A percentile compares a stretch with the other conserved stretches of the same genome.
Conservation (phyloP, 176 grass and related monocot genomes). For the Saccharum spontaneum region DNA sequence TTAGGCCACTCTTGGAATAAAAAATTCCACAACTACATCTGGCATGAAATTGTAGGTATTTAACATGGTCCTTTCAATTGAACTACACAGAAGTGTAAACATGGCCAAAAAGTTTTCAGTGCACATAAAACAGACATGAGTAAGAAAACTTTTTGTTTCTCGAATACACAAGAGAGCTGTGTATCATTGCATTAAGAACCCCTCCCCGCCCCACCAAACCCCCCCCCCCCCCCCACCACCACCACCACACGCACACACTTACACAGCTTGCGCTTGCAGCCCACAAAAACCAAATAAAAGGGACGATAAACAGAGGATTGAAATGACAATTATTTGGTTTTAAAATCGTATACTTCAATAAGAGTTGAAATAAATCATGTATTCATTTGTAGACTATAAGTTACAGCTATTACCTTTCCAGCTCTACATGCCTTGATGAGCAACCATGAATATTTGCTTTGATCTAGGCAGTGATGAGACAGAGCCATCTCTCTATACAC, state of each 20-base stretch:
- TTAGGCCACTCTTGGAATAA: background rate
- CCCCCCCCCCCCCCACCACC: background rate
- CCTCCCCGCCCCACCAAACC: background rate
- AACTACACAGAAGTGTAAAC: slow-evolving; percentile 12
- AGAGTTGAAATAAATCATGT: background rate
- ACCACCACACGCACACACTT: background rate
- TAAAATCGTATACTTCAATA: background rate
- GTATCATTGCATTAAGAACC: background rate
- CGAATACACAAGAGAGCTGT: background rate
- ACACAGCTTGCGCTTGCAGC: background rate
- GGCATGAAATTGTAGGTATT: slow-evolving; percentile 4
- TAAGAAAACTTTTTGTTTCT: background rate
- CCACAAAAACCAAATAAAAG: background rate
- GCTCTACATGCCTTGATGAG: slow-evolving; percentile 73
- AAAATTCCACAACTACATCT: background rate
- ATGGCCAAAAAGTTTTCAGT: background rate
- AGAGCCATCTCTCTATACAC: slow-evolving; percentile 88
- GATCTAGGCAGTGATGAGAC: slow-evolving; percentile 61
- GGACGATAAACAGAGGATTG: background rate
- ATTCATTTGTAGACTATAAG: background rate
- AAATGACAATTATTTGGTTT: background rate
- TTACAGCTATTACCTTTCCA: slow-evolving; percentile 69
- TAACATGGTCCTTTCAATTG: background rate
- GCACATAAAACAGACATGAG: background rate
- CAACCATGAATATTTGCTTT: slow-evolving; percentile 67